These are phyloP conservation scores for Starmerella sirachaensis DNA, from an alignment of 805 yeast genomes.

Conservation along the genomic window DNA sequence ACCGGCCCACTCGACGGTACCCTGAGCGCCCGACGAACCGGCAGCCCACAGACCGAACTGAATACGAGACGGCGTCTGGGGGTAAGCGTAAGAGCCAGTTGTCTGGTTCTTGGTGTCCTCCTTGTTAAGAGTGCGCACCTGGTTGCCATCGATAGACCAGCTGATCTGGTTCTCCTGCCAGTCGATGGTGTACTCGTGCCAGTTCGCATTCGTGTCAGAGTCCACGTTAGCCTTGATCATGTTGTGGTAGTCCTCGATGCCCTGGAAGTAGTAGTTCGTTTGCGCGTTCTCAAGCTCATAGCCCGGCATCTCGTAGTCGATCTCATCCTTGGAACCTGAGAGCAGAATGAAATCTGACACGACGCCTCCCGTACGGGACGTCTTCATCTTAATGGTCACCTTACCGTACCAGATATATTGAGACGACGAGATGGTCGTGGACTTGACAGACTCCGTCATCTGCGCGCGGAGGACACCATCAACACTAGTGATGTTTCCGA, in stretches of 20 bases:
- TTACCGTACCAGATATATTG: conserved; percentile 82
- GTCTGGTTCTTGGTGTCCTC: conserved; percentile 46
- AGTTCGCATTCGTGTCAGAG: conserved; percentile 48
- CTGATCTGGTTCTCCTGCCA: conserved; percentile 62
- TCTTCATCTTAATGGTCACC: conserved; percentile 52
- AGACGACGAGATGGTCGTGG: conserved; percentile 72
- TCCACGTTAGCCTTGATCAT: conserved; percentile 34
- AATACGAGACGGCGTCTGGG: conserved; percentile 82
- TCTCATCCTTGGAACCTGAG: conserved; percentile 81
- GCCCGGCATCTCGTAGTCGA: conserved; percentile 82
- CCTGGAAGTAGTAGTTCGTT: conserved; percentile 72
- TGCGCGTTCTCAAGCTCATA: conserved; percentile 53
- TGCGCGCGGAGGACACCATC: conserved; percentile 52
- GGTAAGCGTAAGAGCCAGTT: conserved; percentile 56
- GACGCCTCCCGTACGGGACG: conserved; percentile 71
- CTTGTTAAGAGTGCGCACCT: conserved; percentile 52
- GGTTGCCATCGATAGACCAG: conserved; percentile 64
- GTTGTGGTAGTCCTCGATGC: conserved; percentile 55
- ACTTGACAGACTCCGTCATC: conserved; percentile 65
- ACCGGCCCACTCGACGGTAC: conserved; percentile 77
- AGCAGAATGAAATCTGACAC: conserved; percentile 69
- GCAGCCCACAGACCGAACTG: conserved; percentile 53
- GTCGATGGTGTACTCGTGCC: conserved; percentile 65
- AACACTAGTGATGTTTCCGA: conserved; percentile 37
- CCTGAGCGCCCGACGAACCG: conserved; percentile 38